A percentile compares a stretch with the other conserved stretches of the same genome.
Conservation (phyloP, 441 rosid species). For the Daphne laureola region DNA sequence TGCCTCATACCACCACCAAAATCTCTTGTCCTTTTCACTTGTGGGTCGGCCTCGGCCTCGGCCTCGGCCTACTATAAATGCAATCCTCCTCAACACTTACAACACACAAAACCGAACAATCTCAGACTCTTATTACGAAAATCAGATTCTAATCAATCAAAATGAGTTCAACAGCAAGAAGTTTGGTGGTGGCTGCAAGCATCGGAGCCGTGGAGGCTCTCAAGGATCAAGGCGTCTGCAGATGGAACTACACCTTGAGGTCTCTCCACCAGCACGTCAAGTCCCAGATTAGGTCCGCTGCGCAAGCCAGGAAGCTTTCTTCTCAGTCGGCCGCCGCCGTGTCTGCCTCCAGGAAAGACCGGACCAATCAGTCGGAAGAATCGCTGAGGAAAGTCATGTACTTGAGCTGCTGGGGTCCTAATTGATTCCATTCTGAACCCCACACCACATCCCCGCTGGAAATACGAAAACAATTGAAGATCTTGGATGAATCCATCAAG, state of each 20-base stretch:
- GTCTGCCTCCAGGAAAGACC: conserved; percentile 10
- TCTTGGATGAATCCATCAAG: no score
- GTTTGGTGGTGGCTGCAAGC: conserved; percentile 30
- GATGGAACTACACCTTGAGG: conserved; percentile 38
- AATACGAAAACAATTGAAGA: no score
- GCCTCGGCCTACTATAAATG: not conserved
- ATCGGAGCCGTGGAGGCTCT: conserved; percentile 33
- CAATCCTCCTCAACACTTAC: not conserved
- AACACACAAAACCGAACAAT: not conserved
- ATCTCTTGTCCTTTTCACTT: not conserved
- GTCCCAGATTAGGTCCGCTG: conserved; percentile 21
- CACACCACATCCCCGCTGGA: no score
- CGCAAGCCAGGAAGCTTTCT: conserved; percentile 26
- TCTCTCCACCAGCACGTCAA: conserved; percentile 33
- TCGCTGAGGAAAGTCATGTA: conserved; percentile 42
- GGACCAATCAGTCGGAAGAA: conserved; percentile 28
- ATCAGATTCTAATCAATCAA: not conserved
- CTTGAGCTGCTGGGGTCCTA: conserved; percentile 50
- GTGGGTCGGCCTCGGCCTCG: not conserved
- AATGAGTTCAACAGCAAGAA: conserved; percentile 23
- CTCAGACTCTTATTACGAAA: not conserved
- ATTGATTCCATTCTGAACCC: conserved; percentile 5
- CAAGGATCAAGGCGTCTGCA: conserved; percentile 38
- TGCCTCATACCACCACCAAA: conserved; percentile 1
- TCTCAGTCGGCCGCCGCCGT: conserved; percentile 13